Conservation (phyloP, 1,284 basidiomycete genomes). For the Fistulinella cinereoalba region DNA sequence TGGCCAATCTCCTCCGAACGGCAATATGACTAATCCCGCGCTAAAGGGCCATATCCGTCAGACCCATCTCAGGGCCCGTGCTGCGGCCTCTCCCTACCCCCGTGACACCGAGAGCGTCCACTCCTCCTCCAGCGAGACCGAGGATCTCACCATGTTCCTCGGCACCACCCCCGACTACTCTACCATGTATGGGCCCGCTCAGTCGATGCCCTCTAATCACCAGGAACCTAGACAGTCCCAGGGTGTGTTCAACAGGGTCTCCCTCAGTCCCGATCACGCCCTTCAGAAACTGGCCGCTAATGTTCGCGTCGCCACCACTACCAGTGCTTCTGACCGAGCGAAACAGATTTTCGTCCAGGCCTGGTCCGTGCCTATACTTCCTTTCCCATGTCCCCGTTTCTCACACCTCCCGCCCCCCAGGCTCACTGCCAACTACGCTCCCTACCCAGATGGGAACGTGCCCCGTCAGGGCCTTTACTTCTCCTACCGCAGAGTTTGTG, state of each 20-base stretch:
- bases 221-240: conserved; percentile 65
- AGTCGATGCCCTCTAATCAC: conserved; percentile 47
- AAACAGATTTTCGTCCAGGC: conserved; percentile 90
- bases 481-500: conserved; percentile 87
- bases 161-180: conserved; percentile 57
- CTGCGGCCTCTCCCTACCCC: conserved; percentile 76
- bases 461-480: conserved; percentile 86
- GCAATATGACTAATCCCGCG: conserved; percentile 65
- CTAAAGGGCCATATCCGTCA: conserved; percentile 71
- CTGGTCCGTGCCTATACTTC: conserved; percentile 51
- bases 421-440: conserved; percentile 83
- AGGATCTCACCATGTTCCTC: conserved; percentile 77
- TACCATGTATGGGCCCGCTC: conserved; percentile 50
- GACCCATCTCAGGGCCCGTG: conserved; percentile 71
- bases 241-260: conserved; percentile 71
- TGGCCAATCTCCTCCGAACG: conserved; percentile 66
- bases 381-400: conserved; percentile 12
- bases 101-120: conserved; percentile 81
- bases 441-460: conserved; percentile 89
- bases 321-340: conserved; percentile 81
- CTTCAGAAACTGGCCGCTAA: conserved; percentile 84
- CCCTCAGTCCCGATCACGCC: conserved; percentile 67
- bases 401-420: conserved; percentile 41
- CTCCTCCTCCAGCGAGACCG: conserved; percentile 80
- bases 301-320: conserved; percentile 82